Evolutionary conservation across 1,139 yeast genomes (phyloP).

Genomic region (Zygoascus hellenicus): DNA sequence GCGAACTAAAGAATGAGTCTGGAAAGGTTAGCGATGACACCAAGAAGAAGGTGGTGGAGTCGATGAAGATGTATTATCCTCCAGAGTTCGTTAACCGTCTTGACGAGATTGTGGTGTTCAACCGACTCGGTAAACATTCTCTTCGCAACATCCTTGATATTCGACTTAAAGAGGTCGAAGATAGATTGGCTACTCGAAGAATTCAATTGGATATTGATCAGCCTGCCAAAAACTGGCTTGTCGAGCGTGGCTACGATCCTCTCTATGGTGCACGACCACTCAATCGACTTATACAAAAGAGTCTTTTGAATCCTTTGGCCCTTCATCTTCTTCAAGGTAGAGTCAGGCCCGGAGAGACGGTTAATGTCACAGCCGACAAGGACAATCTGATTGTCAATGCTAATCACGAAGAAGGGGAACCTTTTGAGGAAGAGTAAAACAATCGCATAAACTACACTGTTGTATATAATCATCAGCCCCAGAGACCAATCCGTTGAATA

Average conservation of each 20-base stretch:
- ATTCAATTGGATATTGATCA: constrained; percentile 54
- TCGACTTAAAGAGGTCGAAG: constrained; percentile 72
- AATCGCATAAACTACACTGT: not conserved
- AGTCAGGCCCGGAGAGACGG: constrained; percentile 63
- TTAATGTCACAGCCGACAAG: constrained; percentile 39
- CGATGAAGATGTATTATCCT: constrained; percentile 68
- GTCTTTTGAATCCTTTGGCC: constrained; percentile 81
- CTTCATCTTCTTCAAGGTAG: constrained; percentile 72
- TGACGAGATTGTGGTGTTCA: constrained; percentile 86
- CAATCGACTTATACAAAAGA: constrained; percentile 80
- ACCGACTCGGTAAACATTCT: constrained; percentile 71
- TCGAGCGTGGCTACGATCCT: constrained; percentile 84
- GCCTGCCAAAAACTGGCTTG: constrained; percentile 66
- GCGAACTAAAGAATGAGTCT: constrained; percentile 42
- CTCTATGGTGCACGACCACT: constrained; percentile 94
- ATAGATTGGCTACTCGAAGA: constrained; percentile 71
- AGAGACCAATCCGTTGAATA: not conserved
- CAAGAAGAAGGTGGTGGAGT: constrained; percentile 54
- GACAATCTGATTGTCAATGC: constrained; percentile 41
- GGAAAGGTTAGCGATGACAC: constrained; percentile 46
- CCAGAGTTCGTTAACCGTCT: constrained; percentile 94
- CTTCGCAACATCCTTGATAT: constrained; percentile 76
- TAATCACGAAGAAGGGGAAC: constrained; percentile 39
- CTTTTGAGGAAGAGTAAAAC: constrained; percentile 12
- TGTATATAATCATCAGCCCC: too few species aligned